Evolutionary conservation across 306 rosid species (phyloP).

Genomic region (Lathyrus tuberosus): DNA sequence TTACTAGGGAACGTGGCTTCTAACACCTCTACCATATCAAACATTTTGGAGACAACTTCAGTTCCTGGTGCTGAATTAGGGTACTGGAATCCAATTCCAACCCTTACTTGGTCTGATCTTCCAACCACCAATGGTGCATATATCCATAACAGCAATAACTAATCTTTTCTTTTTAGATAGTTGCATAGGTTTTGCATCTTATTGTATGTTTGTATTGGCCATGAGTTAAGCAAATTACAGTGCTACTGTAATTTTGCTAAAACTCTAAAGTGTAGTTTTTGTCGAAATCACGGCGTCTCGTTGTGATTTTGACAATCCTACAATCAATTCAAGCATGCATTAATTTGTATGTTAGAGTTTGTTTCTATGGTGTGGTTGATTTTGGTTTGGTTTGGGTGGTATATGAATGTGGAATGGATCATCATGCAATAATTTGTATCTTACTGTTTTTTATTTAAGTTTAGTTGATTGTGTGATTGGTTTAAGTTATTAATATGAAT

Average conservation of each 20-base stretch:
- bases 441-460: constrained; percentile 25
- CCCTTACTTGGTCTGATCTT: constrained; percentile 80
- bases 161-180: constrained; percentile 36
- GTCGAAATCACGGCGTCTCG: background rate
- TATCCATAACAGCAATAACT: constrained; percentile 47
- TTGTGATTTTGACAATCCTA: background rate
- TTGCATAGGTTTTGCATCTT: constrained; percentile 16
- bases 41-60: constrained; percentile 64
- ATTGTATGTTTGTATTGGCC: background rate
- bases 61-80: constrained; percentile 69
- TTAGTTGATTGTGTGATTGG: constrained; percentile 58
- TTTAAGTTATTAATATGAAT: constrained; percentile 38
- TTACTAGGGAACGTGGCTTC: constrained; percentile 57
- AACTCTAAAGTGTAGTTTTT: background rate
- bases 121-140: constrained; percentile 83
- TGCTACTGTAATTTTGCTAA: background rate
- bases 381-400: constrained; percentile 54
- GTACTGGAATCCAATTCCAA: constrained; percentile 68
- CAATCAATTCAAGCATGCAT: background rate
- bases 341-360: constrained; percentile 41
- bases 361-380: constrained; percentile 31
- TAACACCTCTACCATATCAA: constrained; percentile 51
- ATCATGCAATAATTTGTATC: background rate
- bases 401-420: constrained; percentile 49
- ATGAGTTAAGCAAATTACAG: background rate